Conservation (phyloP, 2,329 filamentous ascomycete genomes). For the Phialocephala subalpina region DNA sequence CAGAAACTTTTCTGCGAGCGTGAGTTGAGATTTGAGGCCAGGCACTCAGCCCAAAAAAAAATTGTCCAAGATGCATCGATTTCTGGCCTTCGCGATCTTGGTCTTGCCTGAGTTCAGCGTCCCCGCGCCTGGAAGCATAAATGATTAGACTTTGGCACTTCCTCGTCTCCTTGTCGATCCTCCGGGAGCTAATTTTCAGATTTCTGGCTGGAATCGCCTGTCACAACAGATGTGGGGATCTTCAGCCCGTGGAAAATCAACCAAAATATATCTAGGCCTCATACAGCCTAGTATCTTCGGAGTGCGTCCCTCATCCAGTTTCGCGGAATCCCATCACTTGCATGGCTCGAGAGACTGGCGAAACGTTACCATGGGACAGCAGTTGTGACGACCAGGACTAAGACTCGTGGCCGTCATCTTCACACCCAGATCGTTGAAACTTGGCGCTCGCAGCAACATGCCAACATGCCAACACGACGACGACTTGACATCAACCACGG, state of each 20-base stretch:
- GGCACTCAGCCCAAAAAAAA: background rate
- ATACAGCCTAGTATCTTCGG: slow-evolving; percentile 27
- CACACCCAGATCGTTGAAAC: slow-evolving; percentile 7
- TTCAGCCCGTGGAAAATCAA: slow-evolving; percentile 13
- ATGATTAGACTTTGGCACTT: slow-evolving; percentile 18
- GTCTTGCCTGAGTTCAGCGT: background rate
- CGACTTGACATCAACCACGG: background rate
- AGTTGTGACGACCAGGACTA: slow-evolving; percentile 8
- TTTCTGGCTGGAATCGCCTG: slow-evolving; percentile 17
- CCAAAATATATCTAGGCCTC: background rate
- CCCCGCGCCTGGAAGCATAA: background rate
- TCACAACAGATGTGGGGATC: slow-evolving; percentile 26
- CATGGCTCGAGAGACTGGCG: slow-evolving; percentile 13
- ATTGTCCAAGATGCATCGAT: background rate
- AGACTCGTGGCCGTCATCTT: slow-evolving; percentile 13
- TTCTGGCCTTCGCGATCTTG: background rate
- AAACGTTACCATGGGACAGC: slow-evolving; percentile 25
- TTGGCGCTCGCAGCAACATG: background rate
- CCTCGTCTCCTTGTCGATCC: slow-evolving; percentile 19
- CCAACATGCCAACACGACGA: background rate
- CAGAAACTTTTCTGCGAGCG: background rate
- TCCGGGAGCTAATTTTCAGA: slow-evolving; percentile 27
- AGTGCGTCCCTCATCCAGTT: slow-evolving; percentile 33
- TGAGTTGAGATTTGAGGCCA: background rate
- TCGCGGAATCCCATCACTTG: slow-evolving; percentile 33